These are phyloP conservation scores for Mariannaea sp. DNA, from an alignment of 2,329 filamentous ascomycete genomes.

Conservation along the genomic window DNA sequence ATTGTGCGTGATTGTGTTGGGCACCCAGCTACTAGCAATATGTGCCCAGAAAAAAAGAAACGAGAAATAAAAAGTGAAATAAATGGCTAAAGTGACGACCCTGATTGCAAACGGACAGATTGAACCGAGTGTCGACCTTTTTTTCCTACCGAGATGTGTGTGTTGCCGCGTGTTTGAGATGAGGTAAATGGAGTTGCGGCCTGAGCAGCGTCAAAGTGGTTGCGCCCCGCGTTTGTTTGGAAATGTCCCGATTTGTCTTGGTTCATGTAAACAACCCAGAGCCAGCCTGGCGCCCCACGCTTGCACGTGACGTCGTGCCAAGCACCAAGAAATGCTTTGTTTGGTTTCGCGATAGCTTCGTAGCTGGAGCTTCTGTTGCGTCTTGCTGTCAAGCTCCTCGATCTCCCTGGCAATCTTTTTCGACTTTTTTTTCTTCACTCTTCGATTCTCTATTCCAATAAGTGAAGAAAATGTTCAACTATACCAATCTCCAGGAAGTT, in stretches of 20 bases:
- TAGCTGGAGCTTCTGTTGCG: not conserved
- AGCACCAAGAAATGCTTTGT: conserved; percentile 3
- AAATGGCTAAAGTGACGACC: not conserved
- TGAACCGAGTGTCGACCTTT: conserved; percentile 9
- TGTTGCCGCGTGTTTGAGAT: conserved; percentile 12
- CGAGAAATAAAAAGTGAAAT: conserved; percentile 1
- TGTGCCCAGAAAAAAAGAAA: not conserved
- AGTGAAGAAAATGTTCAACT: conserved; percentile 59
- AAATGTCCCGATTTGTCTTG: conserved; percentile 45
- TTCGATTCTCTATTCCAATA: not conserved
- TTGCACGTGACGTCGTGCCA: conserved; percentile 34
- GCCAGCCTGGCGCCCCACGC: conserved; percentile 5
- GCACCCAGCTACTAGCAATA: conserved; percentile 11
- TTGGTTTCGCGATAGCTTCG: conserved; percentile 34
- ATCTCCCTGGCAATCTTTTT: conserved; percentile 12
- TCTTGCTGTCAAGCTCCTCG: conserved; percentile 2
- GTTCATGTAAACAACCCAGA: conserved; percentile 48
- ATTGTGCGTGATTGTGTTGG: conserved; percentile 42
- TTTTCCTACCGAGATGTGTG: conserved; percentile 13
- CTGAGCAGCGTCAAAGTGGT: conserved; percentile 31
- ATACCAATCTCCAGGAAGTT: conserved; percentile 69
- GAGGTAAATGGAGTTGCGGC: conserved; percentile 9
- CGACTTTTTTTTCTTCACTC: not conserved
- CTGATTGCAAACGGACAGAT: conserved; percentile 8
- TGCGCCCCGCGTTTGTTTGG: conserved; percentile 46